These are phyloP conservation scores for Flaveria sonorensis DNA, from an alignment of 129 eudicot species.

Conservation along the genomic window DNA sequence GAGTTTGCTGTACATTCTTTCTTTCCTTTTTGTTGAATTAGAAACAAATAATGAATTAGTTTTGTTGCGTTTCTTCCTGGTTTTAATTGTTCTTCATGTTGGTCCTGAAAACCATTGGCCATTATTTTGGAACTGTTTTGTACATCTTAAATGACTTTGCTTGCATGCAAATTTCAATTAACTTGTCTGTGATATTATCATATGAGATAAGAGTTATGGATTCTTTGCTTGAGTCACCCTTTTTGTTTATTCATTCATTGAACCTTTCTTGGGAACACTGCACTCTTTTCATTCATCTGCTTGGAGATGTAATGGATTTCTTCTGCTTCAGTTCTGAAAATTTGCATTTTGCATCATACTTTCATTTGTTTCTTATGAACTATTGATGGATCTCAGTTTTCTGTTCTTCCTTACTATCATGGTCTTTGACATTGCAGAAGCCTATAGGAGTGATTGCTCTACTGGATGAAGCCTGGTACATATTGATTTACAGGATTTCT, in stretches of 20 bases:
- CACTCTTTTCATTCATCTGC: background rate
- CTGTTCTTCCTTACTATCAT: slow-evolving; percentile 31
- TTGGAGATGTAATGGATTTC: background rate
- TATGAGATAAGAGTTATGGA: background rate
- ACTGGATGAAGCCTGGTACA: slow-evolving; percentile 98
- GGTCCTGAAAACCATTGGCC: background rate
- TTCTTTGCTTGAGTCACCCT: slow-evolving; percentile 7
- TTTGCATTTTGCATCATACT: background rate
- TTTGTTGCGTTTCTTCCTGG: background rate
- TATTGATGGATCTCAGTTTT: slow-evolving; percentile 7
- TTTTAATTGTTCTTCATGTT: slow-evolving; percentile 5
- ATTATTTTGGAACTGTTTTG: background rate
- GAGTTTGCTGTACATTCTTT: background rate
- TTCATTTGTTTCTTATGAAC: background rate
- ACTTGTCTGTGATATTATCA: background rate
- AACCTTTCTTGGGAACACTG: background rate
- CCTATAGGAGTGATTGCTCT: slow-evolving; percentile 92
- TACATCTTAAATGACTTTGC: background rate
- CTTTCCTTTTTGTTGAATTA: background rate
- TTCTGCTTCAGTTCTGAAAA: background rate
- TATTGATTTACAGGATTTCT: slow-evolving; percentile 26
- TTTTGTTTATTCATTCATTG: background rate
- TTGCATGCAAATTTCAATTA: background rate
- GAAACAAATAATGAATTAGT: background rate
- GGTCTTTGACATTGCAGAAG: slow-evolving; percentile 65